These are phyloP conservation scores for Paramecium bursaria DNA, from an alignment of 73 alveolate genomes.

Conservation along the genomic window DNA sequence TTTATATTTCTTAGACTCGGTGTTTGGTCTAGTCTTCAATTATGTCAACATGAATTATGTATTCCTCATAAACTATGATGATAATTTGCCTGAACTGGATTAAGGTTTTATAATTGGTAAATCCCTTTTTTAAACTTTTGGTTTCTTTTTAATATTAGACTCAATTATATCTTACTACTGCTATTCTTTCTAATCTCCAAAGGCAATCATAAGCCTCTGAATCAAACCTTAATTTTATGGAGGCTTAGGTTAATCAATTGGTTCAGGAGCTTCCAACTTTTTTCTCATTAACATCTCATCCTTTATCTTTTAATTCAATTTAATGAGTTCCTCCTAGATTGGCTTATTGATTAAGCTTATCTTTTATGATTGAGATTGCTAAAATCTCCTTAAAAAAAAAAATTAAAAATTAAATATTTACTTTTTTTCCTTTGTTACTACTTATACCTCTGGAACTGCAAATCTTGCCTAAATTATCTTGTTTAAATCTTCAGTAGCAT, in stretches of 20 bases:
- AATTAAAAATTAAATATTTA: neutral
- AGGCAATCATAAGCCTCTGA: neutral
- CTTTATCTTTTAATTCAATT: constrained; percentile 25
- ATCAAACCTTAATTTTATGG: constrained; percentile 11
- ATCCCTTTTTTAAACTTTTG: constrained; percentile 9
- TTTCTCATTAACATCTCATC: constrained; percentile 1
- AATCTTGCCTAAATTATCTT: too few species aligned
- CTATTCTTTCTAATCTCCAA: neutral
- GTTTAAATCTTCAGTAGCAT: constrained; percentile 55
- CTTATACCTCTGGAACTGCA: neutral
- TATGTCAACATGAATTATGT: neutral
- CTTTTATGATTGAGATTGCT: neutral
- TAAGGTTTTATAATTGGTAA: constrained; percentile 17
- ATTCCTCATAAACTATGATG: neutral
- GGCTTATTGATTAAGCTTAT: neutral
- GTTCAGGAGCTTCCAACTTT: constrained; percentile 5
- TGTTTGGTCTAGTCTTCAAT: constrained; percentile 23
- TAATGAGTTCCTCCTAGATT: neutral
- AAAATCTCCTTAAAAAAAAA: neutral
- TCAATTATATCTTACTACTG: constrained; percentile 7
- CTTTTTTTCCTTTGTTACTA: constrained; percentile 4
- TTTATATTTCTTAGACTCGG: constrained; percentile 48
- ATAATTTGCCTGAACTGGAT: constrained; percentile 4
- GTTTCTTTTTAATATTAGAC: constrained; percentile 8
- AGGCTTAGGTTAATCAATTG: neutral